phyloP scores from a whole-genome alignment of 768 basidiomycete species.

The Tephrocybe sp. region DNA sequence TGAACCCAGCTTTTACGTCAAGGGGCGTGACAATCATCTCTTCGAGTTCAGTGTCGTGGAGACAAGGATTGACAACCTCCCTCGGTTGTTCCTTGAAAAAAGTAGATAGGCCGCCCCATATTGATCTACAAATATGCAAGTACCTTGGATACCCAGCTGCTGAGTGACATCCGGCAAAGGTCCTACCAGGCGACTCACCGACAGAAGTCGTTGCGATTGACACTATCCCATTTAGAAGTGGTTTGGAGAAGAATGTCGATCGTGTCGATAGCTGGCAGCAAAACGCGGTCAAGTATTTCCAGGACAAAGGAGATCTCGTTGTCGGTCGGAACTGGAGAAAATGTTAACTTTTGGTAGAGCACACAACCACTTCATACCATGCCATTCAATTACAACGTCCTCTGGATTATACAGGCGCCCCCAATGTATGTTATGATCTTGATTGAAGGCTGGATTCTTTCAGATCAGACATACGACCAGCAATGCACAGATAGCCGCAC shows the following conservation, averaged over 20 bases:
- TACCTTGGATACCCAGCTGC: constrained; percentile 36
- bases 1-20: constrained; percentile 71
- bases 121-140: constrained; percentile 67
- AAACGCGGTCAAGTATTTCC: constrained; percentile 71
- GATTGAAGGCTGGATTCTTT: constrained; percentile 51
- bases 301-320: constrained; percentile 80
- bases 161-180: constrained; percentile 1
- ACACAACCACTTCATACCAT: constrained; percentile 44
- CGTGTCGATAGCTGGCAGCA: constrained; percentile 60
- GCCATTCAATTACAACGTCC: constrained; percentile 88
- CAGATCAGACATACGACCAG: constrained; percentile 10
- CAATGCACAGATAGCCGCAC: constrained; percentile 37
- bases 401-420: constrained; percentile 73
- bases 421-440: constrained; percentile 68
- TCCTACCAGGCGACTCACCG: constrained; percentile 41
- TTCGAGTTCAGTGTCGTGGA: constrained; percentile 66
- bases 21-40: constrained; percentile 67
- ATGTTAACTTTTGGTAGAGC: constrained; percentile 11
- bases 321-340: constrained; percentile 47
- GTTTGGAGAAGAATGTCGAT: constrained; percentile 61
- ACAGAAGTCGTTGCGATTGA: constrained; percentile 80
- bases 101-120: constrained; percentile 76
- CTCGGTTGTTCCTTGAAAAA: constrained; percentile 60
- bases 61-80: constrained; percentile 52
- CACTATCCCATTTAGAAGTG: constrained; percentile 58